Conservation (phyloP, 441 rosid species). For the Pelargonium myrrhifolium region DNA sequence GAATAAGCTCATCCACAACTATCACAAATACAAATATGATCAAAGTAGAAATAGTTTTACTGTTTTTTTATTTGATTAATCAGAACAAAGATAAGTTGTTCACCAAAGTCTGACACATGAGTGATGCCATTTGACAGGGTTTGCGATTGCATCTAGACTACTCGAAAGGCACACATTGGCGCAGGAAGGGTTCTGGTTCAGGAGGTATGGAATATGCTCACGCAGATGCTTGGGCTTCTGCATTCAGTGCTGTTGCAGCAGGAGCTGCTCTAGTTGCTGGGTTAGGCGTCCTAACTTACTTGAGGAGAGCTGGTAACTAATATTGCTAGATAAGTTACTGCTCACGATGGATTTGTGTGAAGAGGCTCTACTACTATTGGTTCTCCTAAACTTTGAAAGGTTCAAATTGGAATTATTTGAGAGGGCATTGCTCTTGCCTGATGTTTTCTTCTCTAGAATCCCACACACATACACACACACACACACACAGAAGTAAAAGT, state of each 20-base stretch:
- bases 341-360: not conserved
- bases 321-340: too few relatives aligned
- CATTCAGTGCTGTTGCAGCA: slow-evolving; percentile 79
- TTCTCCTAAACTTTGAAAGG: not conserved
- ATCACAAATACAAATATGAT: too few relatives aligned
- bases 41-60: too few relatives aligned
- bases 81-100: not conserved
- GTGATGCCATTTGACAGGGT: slow-evolving; percentile 46
- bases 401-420: not conserved
- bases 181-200: slow-evolving; percentile 35
- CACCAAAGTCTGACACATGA: not conserved
- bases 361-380: not conserved
- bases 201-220: slow-evolving; percentile 51
- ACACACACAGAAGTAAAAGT: not conserved
- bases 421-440: not conserved
- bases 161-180: slow-evolving; percentile 33
- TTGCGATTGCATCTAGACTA: slow-evolving; percentile 80
- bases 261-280: slow-evolving; percentile 92
- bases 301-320: slow-evolving; percentile 44
- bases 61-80: too few relatives aligned
- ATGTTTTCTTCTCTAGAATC: not conserved
- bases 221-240: slow-evolving; percentile 79
- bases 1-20: too few relatives aligned
- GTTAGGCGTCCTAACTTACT: slow-evolving; percentile 64
- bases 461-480: too few relatives aligned